A percentile compares a stretch with the other conserved stretches of the same genome.
Evolutionary conservation across 1,284 basidiomycete genomes (phyloP).

Genomic region (Ganoderma resinaceum): DNA sequence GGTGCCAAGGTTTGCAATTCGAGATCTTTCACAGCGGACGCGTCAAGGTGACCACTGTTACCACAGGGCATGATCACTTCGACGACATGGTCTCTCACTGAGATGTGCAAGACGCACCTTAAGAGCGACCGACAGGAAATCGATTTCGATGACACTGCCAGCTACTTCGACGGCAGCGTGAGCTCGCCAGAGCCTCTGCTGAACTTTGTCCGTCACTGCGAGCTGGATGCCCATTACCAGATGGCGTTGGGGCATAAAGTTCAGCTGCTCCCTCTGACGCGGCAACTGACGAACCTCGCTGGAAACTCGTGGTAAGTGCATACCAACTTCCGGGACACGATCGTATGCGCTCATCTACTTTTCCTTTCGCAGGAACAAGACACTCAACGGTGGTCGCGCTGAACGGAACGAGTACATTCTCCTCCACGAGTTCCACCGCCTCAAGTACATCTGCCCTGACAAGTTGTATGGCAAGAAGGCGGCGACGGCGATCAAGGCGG

Average conservation of each 20-base stretch:
- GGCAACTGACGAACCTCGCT: constrained; percentile 96
- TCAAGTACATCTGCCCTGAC: constrained; percentile 97
- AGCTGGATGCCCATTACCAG: constrained; percentile 94
- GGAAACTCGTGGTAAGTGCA: constrained; percentile 90
- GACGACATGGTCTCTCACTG: constrained; percentile 97
- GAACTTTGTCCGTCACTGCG: constrained; percentile 91
- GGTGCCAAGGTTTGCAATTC: constrained; percentile 79
- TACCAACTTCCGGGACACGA: constrained; percentile 3
- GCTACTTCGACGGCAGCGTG: constrained; percentile 89
- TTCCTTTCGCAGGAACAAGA: constrained; percentile 79
- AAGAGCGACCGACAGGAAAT: constrained; percentile 89
- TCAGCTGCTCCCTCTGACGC: constrained; percentile 89
- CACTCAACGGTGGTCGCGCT: constrained; percentile 93
- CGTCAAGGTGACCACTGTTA: not conserved
- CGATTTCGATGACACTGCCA: constrained; percentile 93
- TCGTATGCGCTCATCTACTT: not conserved
- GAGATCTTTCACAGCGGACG: not conserved
- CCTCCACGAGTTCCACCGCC: constrained; percentile 95
- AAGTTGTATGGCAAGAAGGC: constrained; percentile 86
- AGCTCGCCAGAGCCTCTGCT: constrained; percentile 82
- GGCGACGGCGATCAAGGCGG: constrained; percentile 61
- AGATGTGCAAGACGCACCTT: constrained; percentile 94
- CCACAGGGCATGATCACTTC: constrained; percentile 90
- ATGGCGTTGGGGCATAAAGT: constrained; percentile 95
- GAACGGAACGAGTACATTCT: constrained; percentile 99